Evolutionary conservation across 768 basidiomycete species (phyloP).

Genomic region (Pleurotus citrinopileatus): DNA sequence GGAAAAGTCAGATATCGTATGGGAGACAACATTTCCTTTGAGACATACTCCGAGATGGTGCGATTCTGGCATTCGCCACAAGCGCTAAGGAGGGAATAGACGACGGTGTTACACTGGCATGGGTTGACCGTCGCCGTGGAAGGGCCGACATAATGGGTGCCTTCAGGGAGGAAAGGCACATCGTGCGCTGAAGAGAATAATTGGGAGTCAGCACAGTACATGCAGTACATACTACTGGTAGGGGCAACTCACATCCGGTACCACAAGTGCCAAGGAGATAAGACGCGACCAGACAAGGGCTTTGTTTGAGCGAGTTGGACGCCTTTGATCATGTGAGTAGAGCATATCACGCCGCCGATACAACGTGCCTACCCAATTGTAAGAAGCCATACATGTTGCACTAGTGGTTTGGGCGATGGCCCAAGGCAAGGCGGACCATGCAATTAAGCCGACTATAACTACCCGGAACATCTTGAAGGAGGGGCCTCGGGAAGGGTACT

Average conservation of each 20-base stretch:
- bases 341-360: neutral
- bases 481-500: constrained; percentile 6
- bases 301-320: constrained; percentile 43
- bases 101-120: constrained; percentile 43
- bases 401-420: constrained; percentile 32
- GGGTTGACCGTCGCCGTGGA: constrained; percentile 18
- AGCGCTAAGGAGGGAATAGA: constrained; percentile 39
- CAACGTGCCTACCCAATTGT: constrained; percentile 33
- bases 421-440: constrained; percentile 16
- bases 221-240: neutral
- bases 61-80: constrained; percentile 41
- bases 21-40: neutral
- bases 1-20: neutral
- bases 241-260: constrained; percentile 22
- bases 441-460: constrained; percentile 17
- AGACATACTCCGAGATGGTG: constrained; percentile 27
- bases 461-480: constrained; percentile 21
- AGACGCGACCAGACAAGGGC: constrained; percentile 30
- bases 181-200: constrained; percentile 23
- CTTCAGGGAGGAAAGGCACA: constrained; percentile 21
- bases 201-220: neutral
- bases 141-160: constrained; percentile 25
- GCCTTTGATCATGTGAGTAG: constrained; percentile 23
- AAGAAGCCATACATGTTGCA: constrained; percentile 38
- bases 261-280: constrained; percentile 31